These are phyloP conservation scores for Termitomyces sp. DNA, from an alignment of 768 basidiomycete species.

Conservation along the genomic window DNA sequence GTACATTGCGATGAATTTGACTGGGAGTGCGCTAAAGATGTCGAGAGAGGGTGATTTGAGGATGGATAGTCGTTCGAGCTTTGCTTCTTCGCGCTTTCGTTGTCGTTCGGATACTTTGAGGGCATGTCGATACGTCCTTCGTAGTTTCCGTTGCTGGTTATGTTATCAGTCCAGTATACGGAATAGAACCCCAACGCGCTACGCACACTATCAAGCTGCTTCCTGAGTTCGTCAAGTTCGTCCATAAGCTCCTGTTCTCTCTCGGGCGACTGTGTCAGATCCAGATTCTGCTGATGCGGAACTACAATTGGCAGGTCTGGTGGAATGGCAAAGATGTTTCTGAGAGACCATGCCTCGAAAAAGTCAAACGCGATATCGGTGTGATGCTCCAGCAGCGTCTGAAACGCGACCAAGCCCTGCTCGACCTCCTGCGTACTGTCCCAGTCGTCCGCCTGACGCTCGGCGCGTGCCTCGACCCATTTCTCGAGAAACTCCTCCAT, in stretches of 20 bases:
- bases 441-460: constrained; percentile 42
- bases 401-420: constrained; percentile 81
- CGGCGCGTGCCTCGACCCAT: constrained; percentile 68
- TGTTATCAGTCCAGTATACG: background rate
- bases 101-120: constrained; percentile 46
- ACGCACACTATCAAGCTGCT: constrained; percentile 69
- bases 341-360: constrained; percentile 85
- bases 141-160: constrained; percentile 63
- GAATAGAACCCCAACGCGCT: background rate
- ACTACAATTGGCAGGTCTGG: constrained; percentile 67
- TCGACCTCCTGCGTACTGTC: constrained; percentile 70
- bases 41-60: constrained; percentile 41
- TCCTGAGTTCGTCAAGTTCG: constrained; percentile 66
- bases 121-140: constrained; percentile 54
- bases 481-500: constrained; percentile 76
- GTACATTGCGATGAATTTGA: constrained; percentile 44
- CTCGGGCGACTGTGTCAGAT: constrained; percentile 60
- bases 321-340: constrained; percentile 84
- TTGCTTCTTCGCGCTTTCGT: constrained; percentile 44
- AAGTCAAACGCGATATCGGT: constrained; percentile 90
- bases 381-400: constrained; percentile 85
- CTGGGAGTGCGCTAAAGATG: constrained; percentile 38
- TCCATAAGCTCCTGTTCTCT: constrained; percentile 60
- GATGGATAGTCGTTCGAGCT: constrained; percentile 40
- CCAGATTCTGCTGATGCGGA: constrained; percentile 72